phyloP scores from a whole-genome alignment of 805 yeast genomes.

The Metschnikowia orientalis region DNA sequence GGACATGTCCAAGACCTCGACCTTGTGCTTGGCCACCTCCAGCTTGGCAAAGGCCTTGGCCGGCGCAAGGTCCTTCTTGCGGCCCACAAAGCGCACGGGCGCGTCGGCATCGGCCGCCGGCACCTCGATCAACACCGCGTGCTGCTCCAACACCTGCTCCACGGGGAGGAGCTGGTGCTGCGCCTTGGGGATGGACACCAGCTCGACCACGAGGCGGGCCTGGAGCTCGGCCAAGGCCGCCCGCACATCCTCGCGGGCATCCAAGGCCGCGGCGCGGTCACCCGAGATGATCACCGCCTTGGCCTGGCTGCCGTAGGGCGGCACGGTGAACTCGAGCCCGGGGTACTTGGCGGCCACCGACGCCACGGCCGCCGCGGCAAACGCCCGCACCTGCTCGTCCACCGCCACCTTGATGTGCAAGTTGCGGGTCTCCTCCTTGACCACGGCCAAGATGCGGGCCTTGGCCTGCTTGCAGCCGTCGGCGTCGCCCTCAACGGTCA shows the following conservation, averaged over 20 bases:
- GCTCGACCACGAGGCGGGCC: slow-evolving; percentile 45
- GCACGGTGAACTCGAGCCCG: slow-evolving; percentile 30
- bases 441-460: slow-evolving; percentile 63
- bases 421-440: slow-evolving; percentile 65
- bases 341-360: slow-evolving; percentile 20
- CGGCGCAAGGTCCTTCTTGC: slow-evolving; percentile 44
- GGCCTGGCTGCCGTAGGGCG: slow-evolving; percentile 35
- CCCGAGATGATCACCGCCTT: slow-evolving; percentile 56
- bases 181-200: slow-evolving; percentile 59
- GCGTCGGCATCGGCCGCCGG: slow-evolving; percentile 50
- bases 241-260: slow-evolving; percentile 47
- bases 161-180: slow-evolving; percentile 68
- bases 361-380: slow-evolving; percentile 24
- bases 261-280: slow-evolving; percentile 59
- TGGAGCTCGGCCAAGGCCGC: slow-evolving; percentile 26
- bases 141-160: slow-evolving; percentile 46
- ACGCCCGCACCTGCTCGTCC: slow-evolving; percentile 30
- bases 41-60: slow-evolving; percentile 64
- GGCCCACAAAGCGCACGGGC: slow-evolving; percentile 61
- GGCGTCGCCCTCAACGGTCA: slow-evolving; percentile 75
- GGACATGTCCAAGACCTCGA: slow-evolving; percentile 74
- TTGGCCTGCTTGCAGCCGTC: slow-evolving; percentile 80
- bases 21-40: slow-evolving; percentile 53
- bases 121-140: slow-evolving; percentile 53
- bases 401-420: slow-evolving; percentile 49